A percentile compares a stretch with the other conserved stretches of the same genome.
These are phyloP conservation scores for Cotoneaster glaucophyllus DNA, from an alignment of 306 rosid genomes.

Conservation along the genomic window DNA sequence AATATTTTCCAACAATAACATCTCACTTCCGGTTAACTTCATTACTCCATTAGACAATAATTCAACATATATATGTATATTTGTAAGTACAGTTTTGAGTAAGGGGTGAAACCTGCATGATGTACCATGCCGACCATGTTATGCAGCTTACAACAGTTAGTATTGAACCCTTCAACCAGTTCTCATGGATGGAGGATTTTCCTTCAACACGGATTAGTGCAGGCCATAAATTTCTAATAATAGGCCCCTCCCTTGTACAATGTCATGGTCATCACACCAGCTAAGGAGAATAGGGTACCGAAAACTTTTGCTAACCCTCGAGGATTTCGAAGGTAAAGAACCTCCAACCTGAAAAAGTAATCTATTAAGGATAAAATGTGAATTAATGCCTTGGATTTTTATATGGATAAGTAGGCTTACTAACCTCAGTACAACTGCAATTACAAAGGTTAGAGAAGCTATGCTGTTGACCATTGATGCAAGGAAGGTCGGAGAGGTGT, in stretches of 20 bases:
- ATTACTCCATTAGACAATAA: too few relatives aligned
- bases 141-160: constrained; percentile 64
- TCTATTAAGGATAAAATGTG: not conserved
- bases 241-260: constrained; percentile 72
- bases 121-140: constrained; percentile 68
- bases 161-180: constrained; percentile 75
- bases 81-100: not conserved
- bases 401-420: not conserved
- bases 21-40: not conserved
- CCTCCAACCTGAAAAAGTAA: constrained; percentile 41
- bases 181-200: constrained; percentile 30
- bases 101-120: constrained; percentile 65
- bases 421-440: constrained; percentile 62
- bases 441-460: constrained; percentile 65
- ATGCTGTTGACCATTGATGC: constrained; percentile 63
- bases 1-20: too few relatives aligned
- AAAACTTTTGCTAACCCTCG: constrained; percentile 59
- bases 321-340: constrained; percentile 37
- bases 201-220: constrained; percentile 48
- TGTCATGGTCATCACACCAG: constrained; percentile 76
- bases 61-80: not conserved
- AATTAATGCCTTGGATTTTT: not conserved
- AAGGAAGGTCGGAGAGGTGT: constrained; percentile 73
- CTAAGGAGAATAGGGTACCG: constrained; percentile 61
- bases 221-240: constrained; percentile 40